phyloP scores from a whole-genome alignment of 2,329 filamentous ascomycete species.

The Ophiognomonia clavigignenti-juglandacearum region DNA sequence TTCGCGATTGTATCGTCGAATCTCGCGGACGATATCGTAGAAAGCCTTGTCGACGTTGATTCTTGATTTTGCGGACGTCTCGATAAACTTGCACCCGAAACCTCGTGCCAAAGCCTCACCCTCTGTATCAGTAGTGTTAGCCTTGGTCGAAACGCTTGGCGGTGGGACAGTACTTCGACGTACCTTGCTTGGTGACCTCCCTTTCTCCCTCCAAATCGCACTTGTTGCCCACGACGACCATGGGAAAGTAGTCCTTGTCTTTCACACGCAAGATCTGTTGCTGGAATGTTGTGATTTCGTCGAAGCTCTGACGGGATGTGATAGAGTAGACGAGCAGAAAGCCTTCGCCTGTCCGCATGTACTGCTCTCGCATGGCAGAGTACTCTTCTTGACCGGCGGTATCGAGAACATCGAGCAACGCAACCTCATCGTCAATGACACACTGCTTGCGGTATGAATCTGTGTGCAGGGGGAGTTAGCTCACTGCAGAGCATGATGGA shows the following conservation, averaged over 20 bases:
- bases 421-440: slow-evolving; percentile 96
- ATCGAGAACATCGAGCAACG: slow-evolving; percentile 94
- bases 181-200: slow-evolving; percentile 89
- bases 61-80: slow-evolving; percentile 96
- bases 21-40: slow-evolving; percentile 97
- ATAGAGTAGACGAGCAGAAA: slow-evolving; percentile 98
- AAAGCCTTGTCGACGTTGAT: slow-evolving; percentile 99
- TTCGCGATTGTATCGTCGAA: slow-evolving; percentile 96
- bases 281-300: slow-evolving; percentile 98
- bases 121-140: slow-evolving; percentile 51
- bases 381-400: slow-evolving; percentile 99
- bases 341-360: slow-evolving; percentile 98
- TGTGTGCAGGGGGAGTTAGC: slow-evolving; percentile 33
- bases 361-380: slow-evolving; percentile 98
- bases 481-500: slow-evolving; percentile 11
- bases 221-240: slow-evolving; percentile 99
- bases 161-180: slow-evolving; percentile 26
- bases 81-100: slow-evolving; percentile 97
- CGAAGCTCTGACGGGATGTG: slow-evolving; percentile 93
- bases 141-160: background rate
- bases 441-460: slow-evolving; percentile 99
- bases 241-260: slow-evolving; percentile 99
- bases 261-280: slow-evolving; percentile 98
- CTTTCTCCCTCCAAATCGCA: slow-evolving; percentile 94
- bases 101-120: slow-evolving; percentile 78